These are phyloP conservation scores for Blastomyces emzantsi DNA, from an alignment of 2,329 filamentous ascomycete genomes.

Conservation along the genomic window DNA sequence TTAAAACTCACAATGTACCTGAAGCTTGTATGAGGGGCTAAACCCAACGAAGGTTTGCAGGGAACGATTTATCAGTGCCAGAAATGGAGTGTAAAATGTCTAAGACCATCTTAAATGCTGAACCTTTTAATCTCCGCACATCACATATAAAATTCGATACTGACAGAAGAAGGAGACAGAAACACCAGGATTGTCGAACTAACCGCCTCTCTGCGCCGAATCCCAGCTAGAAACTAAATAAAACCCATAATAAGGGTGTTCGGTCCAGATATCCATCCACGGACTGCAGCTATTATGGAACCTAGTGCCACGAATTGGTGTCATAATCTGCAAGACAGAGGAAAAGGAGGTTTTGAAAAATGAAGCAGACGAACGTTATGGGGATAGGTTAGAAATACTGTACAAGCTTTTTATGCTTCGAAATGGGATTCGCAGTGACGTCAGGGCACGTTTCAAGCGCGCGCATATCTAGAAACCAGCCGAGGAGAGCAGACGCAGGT, in stretches of 20 bases:
- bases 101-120: slow-evolving; percentile 35
- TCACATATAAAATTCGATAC: slow-evolving; percentile 61
- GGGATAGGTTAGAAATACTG: too few species aligned
- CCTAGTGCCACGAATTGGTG: slow-evolving; percentile 61
- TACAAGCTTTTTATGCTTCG: too few species aligned
- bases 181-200: slow-evolving; percentile 50
- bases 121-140: slow-evolving; percentile 55
- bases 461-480: too few species aligned
- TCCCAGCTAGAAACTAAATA: background rate
- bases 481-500: slow-evolving; percentile 18
- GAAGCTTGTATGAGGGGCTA: background rate
- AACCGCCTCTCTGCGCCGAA: too few species aligned
- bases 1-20: too few species aligned
- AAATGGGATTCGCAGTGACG: too few species aligned
- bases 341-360: slow-evolving; percentile 50
- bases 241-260: background rate
- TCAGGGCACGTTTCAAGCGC: too few species aligned
- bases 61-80: background rate
- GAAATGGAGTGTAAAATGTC: background rate
- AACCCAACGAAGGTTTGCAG: background rate
- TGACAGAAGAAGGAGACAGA: slow-evolving; percentile 58
- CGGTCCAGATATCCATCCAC: background rate
- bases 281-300: slow-evolving; percentile 73
- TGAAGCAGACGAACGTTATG: slow-evolving; percentile 42
- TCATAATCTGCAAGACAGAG: slow-evolving; percentile 58